phyloP scores from a whole-genome alignment of 2,329 filamentous ascomycete species.

The Penicillium sp. region DNA sequence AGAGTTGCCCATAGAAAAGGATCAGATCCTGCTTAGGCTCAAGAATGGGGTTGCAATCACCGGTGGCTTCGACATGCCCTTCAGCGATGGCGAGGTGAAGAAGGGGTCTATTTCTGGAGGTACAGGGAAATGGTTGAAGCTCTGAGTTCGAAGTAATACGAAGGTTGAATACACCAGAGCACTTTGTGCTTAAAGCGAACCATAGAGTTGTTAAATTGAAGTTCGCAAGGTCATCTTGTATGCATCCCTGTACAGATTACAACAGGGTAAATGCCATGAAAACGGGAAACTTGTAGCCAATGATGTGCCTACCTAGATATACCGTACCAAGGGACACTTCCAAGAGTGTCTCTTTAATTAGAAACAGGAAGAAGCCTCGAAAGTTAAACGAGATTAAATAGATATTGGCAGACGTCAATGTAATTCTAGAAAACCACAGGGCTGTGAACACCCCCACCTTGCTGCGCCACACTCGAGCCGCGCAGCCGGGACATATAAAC shows the following conservation, averaged over 20 bases:
- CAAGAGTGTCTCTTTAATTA: not conserved
- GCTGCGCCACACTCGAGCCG: constrained; percentile 22
- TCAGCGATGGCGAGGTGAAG: constrained; percentile 7
- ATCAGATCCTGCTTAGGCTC: constrained; percentile 8
- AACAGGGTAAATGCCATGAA: no score
- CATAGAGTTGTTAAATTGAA: not conserved
- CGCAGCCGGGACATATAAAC: constrained; percentile 1
- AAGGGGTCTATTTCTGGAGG: constrained; percentile 1
- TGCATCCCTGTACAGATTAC: no score
- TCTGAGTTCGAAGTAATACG: not conserved
- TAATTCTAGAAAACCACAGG: constrained; percentile 10
- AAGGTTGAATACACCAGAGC: not conserved
- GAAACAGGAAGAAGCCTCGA: not conserved
- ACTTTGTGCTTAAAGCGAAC: not conserved
- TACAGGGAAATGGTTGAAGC: constrained; percentile 9
- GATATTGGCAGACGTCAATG: constrained; percentile 13
- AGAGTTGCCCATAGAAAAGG: constrained; percentile 5
- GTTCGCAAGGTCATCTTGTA: not conserved
- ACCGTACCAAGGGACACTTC: no score
- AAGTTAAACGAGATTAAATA: not conserved
- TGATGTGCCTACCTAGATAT: no score
- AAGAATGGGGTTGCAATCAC: constrained; percentile 9
- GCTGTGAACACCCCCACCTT: constrained; percentile 20
- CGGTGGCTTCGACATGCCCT: constrained; percentile 12
- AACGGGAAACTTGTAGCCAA: no score